Conservation (phyloP, 345 rosid genomes). For the Geranium brycei region DNA sequence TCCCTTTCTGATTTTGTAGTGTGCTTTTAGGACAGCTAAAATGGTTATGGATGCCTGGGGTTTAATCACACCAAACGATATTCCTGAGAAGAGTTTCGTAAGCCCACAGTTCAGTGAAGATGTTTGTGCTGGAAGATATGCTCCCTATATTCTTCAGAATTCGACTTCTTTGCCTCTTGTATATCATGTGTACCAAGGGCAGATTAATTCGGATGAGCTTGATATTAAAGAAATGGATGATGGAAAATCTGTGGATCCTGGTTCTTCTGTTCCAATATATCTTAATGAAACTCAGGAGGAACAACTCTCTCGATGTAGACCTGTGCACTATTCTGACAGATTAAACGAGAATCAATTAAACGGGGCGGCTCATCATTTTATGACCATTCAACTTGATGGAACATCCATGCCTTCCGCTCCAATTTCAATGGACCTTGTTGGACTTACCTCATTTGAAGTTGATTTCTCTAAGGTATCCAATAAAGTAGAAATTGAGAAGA, state of each 20-base stretch:
- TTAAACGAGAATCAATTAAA: slow-evolving; percentile 49
- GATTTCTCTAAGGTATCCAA: slow-evolving; percentile 58
- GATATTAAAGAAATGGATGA: slow-evolving; percentile 31
- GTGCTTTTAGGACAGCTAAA: slow-evolving; percentile 61
- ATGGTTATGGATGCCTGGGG: slow-evolving; percentile 59
- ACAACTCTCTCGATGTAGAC: slow-evolving; percentile 38
- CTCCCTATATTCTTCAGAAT: slow-evolving; percentile 85
- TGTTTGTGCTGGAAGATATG: slow-evolving; percentile 44
- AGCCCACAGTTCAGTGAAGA: slow-evolving; percentile 23
- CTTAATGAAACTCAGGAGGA: slow-evolving; percentile 47
- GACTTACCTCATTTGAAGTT: slow-evolving; percentile 70
- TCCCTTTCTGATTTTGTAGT: slow-evolving; percentile 22
- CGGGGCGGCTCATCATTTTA: slow-evolving; percentile 58
- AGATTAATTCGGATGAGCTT: slow-evolving; percentile 26
- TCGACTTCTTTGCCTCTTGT: slow-evolving; percentile 68
- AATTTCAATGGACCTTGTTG: slow-evolving; percentile 84
- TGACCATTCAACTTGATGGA: slow-evolving; percentile 73
- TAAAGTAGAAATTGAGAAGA: slow-evolving; percentile 13
- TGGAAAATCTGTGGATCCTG: slow-evolving; percentile 46
- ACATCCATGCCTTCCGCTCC: slow-evolving; percentile 62
- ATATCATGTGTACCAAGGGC: slow-evolving; percentile 52
- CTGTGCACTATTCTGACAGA: slow-evolving; percentile 40
- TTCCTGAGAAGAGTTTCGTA: slow-evolving; percentile 25
- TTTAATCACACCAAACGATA: slow-evolving; percentile 24
- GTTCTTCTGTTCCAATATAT: slow-evolving; percentile 64